phyloP scores from a whole-genome alignment of 2,329 filamentous ascomycete genomes.

The Alternaria sp. region DNA sequence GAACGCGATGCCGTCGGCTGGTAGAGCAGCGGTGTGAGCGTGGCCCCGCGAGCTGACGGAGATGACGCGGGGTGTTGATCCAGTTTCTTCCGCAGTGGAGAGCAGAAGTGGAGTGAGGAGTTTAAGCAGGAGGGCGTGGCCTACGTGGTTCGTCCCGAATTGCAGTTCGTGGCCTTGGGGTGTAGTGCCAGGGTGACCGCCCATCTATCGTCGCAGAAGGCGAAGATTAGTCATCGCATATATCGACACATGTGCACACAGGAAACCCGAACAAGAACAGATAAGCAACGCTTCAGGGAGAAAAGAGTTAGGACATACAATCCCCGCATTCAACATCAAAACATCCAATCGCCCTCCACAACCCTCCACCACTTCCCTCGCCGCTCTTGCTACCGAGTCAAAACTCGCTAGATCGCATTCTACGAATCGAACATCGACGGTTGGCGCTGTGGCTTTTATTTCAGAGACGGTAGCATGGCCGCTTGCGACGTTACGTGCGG shows the following conservation, averaged over 20 bases:
- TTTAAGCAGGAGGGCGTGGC: background rate
- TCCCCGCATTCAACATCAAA: background rate
- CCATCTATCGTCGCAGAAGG: background rate
- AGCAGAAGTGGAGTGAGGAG: background rate
- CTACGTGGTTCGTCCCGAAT: background rate
- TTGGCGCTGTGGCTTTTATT: fast-evolving
- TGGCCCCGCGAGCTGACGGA: background rate
- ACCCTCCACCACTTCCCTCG: background rate
- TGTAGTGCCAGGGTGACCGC: background rate
- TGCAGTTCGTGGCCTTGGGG: background rate
- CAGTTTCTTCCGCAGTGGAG: background rate
- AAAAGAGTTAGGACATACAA: background rate
- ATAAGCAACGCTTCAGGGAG: too few species aligned
- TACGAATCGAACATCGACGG: background rate
- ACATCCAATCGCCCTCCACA: background rate
- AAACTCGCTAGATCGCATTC: background rate
- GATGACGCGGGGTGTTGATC: background rate
- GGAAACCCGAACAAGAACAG: too few species aligned
- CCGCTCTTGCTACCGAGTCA: background rate
- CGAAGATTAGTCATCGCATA: too few species aligned
- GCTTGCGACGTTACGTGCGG: background rate
- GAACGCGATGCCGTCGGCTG: background rate
- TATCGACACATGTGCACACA: too few species aligned
- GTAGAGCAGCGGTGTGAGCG: background rate
- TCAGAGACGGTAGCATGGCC: background rate